phyloP scores from a whole-genome alignment of 139 green algal species.

The Chlamydomonas eustigma region DNA sequence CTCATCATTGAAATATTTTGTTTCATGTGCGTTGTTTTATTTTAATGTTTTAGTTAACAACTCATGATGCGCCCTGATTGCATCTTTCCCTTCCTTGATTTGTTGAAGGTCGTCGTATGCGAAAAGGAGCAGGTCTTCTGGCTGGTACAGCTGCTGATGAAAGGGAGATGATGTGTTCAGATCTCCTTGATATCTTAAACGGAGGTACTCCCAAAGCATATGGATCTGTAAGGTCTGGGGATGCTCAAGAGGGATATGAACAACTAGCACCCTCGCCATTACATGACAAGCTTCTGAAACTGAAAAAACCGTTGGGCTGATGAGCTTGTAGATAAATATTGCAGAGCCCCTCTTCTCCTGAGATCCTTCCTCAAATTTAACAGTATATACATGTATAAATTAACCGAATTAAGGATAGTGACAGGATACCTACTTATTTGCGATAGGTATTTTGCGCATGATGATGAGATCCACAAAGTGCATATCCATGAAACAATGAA shows the following conservation, averaged over 20 bases:
- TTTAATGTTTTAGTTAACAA: too few species aligned
- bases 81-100: constrained; percentile 3
- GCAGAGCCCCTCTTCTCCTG: too few species aligned
- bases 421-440: too few species aligned
- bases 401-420: too few species aligned
- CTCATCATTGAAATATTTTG: too few species aligned
- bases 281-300: constrained; percentile 5
- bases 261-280: neutral
- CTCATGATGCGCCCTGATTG: neutral
- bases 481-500: too few species aligned
- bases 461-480: too few species aligned
- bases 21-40: too few species aligned
- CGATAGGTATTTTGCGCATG: too few species aligned
- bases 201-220: neutral
- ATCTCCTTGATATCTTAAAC: neutral
- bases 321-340: neutral
- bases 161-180: neutral
- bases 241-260: neutral
- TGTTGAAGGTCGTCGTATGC: neutral
- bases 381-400: too few species aligned
- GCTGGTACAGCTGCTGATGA: neutral
- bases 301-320: neutral
- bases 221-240: neutral
- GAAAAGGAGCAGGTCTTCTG: neutral
- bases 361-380: too few species aligned